Conservation (phyloP, 1,284 basidiomycete species). For the Tremellales sp. region DNA sequence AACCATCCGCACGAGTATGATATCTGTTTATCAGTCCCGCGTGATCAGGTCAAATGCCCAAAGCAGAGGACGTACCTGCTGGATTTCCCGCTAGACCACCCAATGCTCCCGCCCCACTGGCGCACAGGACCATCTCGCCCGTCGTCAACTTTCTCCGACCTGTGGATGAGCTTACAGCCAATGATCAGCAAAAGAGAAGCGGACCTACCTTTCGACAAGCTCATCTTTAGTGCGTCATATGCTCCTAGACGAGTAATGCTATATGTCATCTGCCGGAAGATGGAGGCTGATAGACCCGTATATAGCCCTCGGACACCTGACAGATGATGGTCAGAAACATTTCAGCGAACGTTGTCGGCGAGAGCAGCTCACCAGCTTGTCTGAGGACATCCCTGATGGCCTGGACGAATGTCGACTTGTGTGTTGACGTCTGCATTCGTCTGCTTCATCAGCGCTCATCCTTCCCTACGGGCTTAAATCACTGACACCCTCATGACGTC, state of each 20-base stretch:
- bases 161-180: background rate
- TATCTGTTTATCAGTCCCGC: slow-evolving; percentile 10
- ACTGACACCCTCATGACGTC: slow-evolving; percentile 81
- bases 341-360: too few species aligned
- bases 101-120: slow-evolving; percentile 38
- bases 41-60: background rate
- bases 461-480: too few species aligned
- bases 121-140: slow-evolving; percentile 40
- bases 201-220: slow-evolving; percentile 29
- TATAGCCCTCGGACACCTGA: slow-evolving; percentile 47
- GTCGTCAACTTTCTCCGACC: slow-evolving; percentile 36
- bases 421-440: slow-evolving; percentile 44
- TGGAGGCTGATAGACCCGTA: slow-evolving; percentile 45
- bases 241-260: slow-evolving; percentile 44
- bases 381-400: slow-evolving; percentile 29
- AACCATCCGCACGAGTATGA: slow-evolving; percentile 41
- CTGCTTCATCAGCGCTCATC: slow-evolving; percentile 16
- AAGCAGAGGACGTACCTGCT: slow-evolving; percentile 20
- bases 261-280: slow-evolving; percentile 49
- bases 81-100: slow-evolving; percentile 46
- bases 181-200: background rate
- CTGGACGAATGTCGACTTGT: slow-evolving; percentile 28
- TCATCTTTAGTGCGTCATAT: slow-evolving; percentile 42
- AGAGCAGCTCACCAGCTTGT: slow-evolving; percentile 34
- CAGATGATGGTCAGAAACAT: too few species aligned